A percentile compares a stretch with the other conserved stretches of the same genome.
These are phyloP conservation scores for Rhexocercosporidium sp. DNA, from an alignment of 2,329 filamentous ascomycete genomes.

Conservation along the genomic window DNA sequence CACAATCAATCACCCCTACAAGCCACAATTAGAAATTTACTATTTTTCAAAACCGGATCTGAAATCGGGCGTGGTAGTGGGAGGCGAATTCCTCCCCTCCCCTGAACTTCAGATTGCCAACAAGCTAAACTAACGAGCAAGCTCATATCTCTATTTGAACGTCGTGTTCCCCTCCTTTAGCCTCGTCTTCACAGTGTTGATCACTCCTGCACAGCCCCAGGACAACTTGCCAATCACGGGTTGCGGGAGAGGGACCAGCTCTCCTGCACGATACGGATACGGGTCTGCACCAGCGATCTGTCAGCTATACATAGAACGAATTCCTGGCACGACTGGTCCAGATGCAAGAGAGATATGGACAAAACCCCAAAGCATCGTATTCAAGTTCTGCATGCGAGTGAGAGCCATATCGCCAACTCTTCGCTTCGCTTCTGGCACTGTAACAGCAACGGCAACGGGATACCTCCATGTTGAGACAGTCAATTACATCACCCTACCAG, in stretches of 20 bases:
- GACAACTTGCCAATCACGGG: not conserved
- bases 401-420: not conserved
- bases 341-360: not conserved
- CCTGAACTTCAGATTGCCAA: not conserved
- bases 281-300: not conserved
- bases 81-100: not conserved
- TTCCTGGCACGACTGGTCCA: not conserved
- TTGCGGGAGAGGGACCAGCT: not conserved
- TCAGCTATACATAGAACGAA: not conserved
- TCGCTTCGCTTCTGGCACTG: too few species aligned
- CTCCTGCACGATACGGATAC: not conserved
- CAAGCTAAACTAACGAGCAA: not conserved
- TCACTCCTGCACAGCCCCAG: slow-evolving; percentile 1
- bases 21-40: too few species aligned
- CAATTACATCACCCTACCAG: not conserved
- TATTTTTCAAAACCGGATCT: too few species aligned
- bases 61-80: not conserved
- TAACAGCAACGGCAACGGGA: not conserved
- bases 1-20: too few species aligned
- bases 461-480: not conserved
- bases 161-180: not conserved
- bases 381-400: not conserved
- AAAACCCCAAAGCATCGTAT: not conserved
- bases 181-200: not conserved
- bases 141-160: slow-evolving; percentile 5